phyloP scores from a whole-genome alignment of 768 basidiomycete genomes.

The Tulasnella sp. region DNA sequence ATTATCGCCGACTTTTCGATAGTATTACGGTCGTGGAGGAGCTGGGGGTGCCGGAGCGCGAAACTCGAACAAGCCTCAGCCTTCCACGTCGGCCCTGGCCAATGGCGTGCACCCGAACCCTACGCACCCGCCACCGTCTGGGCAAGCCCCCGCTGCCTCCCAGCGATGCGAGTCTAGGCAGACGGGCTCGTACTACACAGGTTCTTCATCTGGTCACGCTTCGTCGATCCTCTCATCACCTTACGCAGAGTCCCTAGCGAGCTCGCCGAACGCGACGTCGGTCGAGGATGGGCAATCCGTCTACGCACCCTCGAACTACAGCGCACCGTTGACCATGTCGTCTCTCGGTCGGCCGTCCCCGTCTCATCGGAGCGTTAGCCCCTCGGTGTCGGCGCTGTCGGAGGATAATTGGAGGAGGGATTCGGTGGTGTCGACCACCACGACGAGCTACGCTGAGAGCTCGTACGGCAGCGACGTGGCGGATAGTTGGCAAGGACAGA shows the following conservation, averaged over 20 bases:
- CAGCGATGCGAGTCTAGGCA: neutral
- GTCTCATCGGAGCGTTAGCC: constrained; percentile 1
- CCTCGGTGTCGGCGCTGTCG: neutral
- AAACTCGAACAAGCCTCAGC: neutral
- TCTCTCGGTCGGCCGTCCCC: neutral
- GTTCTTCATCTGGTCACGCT: constrained; percentile 1
- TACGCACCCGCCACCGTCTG: neutral
- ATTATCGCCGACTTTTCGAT: neutral
- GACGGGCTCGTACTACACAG: neutral
- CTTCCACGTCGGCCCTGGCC: neutral
- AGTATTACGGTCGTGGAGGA: constrained; percentile 18
- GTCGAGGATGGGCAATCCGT: neutral
- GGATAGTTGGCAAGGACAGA: neutral
- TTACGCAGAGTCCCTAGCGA: constrained; percentile 15
- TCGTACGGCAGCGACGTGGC: neutral
- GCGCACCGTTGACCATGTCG: constrained; percentile 1
- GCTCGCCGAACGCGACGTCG: constrained; percentile 13
- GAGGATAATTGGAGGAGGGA: constrained; percentile 6
- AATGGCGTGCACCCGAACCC: neutral
- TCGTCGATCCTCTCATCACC: constrained; percentile 12
- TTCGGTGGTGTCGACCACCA: neutral
- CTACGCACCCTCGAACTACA: constrained; percentile 10
- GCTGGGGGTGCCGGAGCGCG: constrained; percentile 11
- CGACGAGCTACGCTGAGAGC: neutral
- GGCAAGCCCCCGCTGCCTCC: neutral